phyloP scores from a whole-genome alignment of 2,329 filamentous ascomycete species.

The Colletotrichum kahawae region DNA sequence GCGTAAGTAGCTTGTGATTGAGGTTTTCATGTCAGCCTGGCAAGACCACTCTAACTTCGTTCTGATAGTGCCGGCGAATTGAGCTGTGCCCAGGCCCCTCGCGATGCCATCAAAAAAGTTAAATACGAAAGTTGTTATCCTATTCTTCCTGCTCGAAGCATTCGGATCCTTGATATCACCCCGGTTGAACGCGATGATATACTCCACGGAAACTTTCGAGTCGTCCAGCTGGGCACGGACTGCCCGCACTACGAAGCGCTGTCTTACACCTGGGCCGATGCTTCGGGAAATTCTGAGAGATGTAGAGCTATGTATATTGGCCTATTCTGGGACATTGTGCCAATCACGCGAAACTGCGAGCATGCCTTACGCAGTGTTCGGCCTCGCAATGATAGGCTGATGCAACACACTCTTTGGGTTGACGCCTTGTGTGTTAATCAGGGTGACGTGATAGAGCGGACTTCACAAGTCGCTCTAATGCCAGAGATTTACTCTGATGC shows the following conservation, averaged over 20 bases:
- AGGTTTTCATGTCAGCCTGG: no score
- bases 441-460: background rate
- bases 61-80: no score
- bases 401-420: background rate
- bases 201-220: background rate
- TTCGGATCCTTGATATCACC: background rate
- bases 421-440: background rate
- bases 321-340: background rate
- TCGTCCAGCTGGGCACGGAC: accelerated
- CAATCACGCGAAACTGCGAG: background rate
- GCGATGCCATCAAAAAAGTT: no score
- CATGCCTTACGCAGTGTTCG: background rate
- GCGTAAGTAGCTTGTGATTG: no score
- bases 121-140: no score
- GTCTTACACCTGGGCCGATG: background rate
- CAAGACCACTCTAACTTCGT: no score
- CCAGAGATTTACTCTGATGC: slow-evolving; percentile 2
- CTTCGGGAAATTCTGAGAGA: accelerated
- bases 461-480: slow-evolving; percentile 6
- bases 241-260: accelerated
- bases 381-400: no score
- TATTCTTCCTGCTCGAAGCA: accelerated
- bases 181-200: accelerated
- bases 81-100: no score
- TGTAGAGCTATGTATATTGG: background rate